Percentiles rank a stretch among this genome's conserved stretches.
Conservation (phyloP, 106 monocot species). For the Dioscorea dumetorum region DNA sequence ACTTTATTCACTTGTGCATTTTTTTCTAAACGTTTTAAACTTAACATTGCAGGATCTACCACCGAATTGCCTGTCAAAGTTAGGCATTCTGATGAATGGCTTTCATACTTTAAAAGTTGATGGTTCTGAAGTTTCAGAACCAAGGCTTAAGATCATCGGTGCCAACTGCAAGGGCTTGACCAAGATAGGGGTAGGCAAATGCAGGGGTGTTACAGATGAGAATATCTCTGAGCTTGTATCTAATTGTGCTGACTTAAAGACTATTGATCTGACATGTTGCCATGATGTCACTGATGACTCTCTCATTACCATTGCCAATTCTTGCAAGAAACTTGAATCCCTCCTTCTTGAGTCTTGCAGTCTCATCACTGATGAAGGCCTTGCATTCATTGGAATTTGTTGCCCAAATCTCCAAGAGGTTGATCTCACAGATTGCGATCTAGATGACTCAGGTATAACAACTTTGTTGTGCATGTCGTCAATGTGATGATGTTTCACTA, state of each 20-base stretch:
- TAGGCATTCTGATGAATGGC: slow-evolving; percentile 20
- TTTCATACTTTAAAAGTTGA: slow-evolving; percentile 56
- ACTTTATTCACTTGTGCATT: not conserved
- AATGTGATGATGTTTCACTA: not conserved
- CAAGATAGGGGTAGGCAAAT: slow-evolving; percentile 82
- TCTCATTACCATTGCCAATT: slow-evolving; percentile 37
- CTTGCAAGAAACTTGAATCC: slow-evolving; percentile 41
- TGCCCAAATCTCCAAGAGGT: slow-evolving; percentile 56
- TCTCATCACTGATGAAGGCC: slow-evolving; percentile 62
- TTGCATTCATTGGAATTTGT: slow-evolving; percentile 31
- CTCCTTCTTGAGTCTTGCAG: slow-evolving; percentile 68
- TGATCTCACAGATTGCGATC: slow-evolving; percentile 81
- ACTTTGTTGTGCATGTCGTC: not conserved
- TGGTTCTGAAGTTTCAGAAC: slow-evolving; percentile 42
- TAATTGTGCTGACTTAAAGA: slow-evolving; percentile 32
- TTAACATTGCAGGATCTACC: slow-evolving; percentile 38
- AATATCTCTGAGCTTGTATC: slow-evolving; percentile 48
- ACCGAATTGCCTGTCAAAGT: slow-evolving; percentile 39
- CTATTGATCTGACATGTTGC: slow-evolving; percentile 81
- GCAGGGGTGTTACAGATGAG: slow-evolving; percentile 61
- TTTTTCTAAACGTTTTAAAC: not conserved
- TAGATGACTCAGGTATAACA: slow-evolving; percentile 49
- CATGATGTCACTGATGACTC: slow-evolving; percentile 49
- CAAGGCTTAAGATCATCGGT: slow-evolving; percentile 42
- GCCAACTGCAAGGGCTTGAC: slow-evolving; percentile 49